Conservation (phyloP, 495 filamentous ascomycete species). For the Aspergillus affinis region DNA sequence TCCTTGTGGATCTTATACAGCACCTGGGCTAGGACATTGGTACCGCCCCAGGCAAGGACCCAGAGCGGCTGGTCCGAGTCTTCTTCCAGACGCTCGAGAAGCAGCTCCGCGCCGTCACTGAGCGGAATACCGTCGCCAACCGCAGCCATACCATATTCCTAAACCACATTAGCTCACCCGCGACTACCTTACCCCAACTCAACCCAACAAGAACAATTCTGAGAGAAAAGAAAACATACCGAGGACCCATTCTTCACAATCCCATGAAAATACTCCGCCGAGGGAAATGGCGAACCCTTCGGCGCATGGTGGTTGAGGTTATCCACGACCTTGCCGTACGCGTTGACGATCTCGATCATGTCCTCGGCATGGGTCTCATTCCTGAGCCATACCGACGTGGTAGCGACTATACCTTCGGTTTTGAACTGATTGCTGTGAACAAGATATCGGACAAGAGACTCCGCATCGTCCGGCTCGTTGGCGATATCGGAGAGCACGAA, state of each 20-base stretch:
- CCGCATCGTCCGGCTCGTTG: slow-evolving; percentile 46
- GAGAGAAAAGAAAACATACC: too few relatives aligned
- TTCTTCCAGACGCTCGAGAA: slow-evolving; percentile 27
- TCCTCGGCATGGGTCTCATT: slow-evolving; percentile 33
- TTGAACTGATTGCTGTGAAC: slow-evolving; percentile 45
- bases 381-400: slow-evolving; percentile 42
- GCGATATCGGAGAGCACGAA: slow-evolving; percentile 47
- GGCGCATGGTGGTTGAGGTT: slow-evolving; percentile 43
- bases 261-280: slow-evolving; percentile 28
- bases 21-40: slow-evolving; percentile 43
- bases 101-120: slow-evolving; percentile 31
- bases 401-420: slow-evolving; percentile 40
- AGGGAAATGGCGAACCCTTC: slow-evolving; percentile 31
- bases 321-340: slow-evolving; percentile 38
- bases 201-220: neutral
- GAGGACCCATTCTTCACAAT: slow-evolving; percentile 32
- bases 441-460: slow-evolving; percentile 42
- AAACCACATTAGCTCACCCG: neutral
- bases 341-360: slow-evolving; percentile 40
- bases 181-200: neutral
- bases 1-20: slow-evolving; percentile 30
- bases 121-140: slow-evolving; percentile 18
- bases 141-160: slow-evolving; percentile 28
- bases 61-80: slow-evolving; percentile 30
- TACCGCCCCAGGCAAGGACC: slow-evolving; percentile 47